Conservation (phyloP, 2,329 filamentous ascomycete species). For the Phialophora chinensis region DNA sequence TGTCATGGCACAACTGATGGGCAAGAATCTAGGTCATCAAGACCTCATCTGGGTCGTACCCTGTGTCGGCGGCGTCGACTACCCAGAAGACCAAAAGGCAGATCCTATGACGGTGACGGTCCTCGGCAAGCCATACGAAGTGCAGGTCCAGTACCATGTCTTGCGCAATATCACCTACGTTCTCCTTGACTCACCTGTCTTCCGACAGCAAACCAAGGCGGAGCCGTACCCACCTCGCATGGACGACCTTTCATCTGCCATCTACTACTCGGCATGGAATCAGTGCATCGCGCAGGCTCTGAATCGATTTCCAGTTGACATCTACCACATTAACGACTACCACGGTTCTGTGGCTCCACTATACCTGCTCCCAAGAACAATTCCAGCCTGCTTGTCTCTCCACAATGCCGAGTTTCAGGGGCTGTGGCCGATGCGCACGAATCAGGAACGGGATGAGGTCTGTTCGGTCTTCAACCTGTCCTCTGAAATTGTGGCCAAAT, state of each 20-base stretch:
- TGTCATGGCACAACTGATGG: constrained; percentile 74
- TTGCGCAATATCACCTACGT: constrained; percentile 72
- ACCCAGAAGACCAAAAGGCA: constrained; percentile 64
- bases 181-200: constrained; percentile 69
- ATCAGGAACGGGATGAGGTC: constrained; percentile 67
- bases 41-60: constrained; percentile 71
- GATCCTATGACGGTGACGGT: constrained; percentile 68
- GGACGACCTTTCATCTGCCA: constrained; percentile 71
- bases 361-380: constrained; percentile 67
- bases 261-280: constrained; percentile 74
- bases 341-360: constrained; percentile 68
- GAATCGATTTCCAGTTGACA: constrained; percentile 65
- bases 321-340: constrained; percentile 73
- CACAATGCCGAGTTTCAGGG: constrained; percentile 75
- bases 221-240: constrained; percentile 71
- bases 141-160: constrained; percentile 68
- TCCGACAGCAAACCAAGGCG: constrained; percentile 66
- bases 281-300: constrained; percentile 70
- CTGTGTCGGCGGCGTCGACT: constrained; percentile 68
- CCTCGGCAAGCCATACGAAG: constrained; percentile 64
- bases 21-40: constrained; percentile 67
- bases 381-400: constrained; percentile 68
- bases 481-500: constrained; percentile 62
- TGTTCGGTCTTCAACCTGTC: constrained; percentile 69
- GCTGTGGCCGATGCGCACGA: constrained; percentile 69